phyloP scores from a whole-genome alignment of 768 basidiomycete genomes.

The Phanerodontia chrysosporium region DNA sequence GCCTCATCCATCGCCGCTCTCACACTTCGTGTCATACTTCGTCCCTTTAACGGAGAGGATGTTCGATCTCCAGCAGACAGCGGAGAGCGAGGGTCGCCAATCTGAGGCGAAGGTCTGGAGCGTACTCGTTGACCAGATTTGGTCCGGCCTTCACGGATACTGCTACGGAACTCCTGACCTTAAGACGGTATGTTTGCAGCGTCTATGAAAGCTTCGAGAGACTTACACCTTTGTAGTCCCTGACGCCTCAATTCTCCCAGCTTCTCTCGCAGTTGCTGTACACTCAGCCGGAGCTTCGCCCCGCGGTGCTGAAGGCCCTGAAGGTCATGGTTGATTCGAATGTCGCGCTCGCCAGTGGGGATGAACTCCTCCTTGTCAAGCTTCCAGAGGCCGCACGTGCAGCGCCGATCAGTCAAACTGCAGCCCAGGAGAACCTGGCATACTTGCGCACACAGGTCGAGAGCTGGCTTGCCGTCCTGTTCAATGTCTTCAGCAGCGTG shows the following conservation, averaged over 20 bases:
- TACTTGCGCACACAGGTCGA: slow-evolving; percentile 77
- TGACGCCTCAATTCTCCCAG: slow-evolving; percentile 76
- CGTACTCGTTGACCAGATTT: slow-evolving; percentile 89
- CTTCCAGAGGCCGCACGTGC: slow-evolving; percentile 24
- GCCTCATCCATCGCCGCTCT: slow-evolving; percentile 74
- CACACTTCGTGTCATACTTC: slow-evolving; percentile 86
- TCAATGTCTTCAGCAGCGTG: slow-evolving; percentile 92
- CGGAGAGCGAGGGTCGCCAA: slow-evolving; percentile 65
- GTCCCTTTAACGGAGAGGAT: slow-evolving; percentile 91
- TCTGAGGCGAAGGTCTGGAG: slow-evolving; percentile 95
- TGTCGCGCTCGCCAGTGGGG: slow-evolving; percentile 42
- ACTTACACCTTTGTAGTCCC: no score
- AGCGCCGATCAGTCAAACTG: slow-evolving; percentile 44
- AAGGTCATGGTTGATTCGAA: slow-evolving; percentile 82
- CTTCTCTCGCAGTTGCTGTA: slow-evolving; percentile 94
- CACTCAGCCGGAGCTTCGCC: slow-evolving; percentile 77
- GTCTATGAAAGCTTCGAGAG: background rate
- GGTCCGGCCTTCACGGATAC: slow-evolving; percentile 89
- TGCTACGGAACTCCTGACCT: slow-evolving; percentile 80
- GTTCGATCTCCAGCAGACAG: slow-evolving; percentile 82
- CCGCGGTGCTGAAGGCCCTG: slow-evolving; percentile 77
- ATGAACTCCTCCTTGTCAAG: slow-evolving; percentile 25
- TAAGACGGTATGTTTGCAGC: slow-evolving; percentile 45
- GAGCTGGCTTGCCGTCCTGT: slow-evolving; percentile 92
- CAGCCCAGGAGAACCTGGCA: slow-evolving; percentile 61